Evolutionary conservation across 2,329 filamentous ascomycete genomes (phyloP), one percentile per base, ranked within the genome.

Genomic region (Diaporthe sp.): DNA sequence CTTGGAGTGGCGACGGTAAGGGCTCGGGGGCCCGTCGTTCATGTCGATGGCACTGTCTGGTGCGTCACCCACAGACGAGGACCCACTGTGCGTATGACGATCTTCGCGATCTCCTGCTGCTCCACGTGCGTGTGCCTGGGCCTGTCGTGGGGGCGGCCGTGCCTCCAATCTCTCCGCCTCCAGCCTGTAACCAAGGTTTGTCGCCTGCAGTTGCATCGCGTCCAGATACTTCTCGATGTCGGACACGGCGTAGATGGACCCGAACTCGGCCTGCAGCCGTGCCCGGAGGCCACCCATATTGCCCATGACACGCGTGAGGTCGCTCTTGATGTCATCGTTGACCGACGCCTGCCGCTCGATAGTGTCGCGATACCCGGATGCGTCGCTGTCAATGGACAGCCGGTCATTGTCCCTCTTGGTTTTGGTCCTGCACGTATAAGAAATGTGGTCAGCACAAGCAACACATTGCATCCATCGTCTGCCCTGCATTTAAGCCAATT

Each of bases 221-320:
- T 94, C 93, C 76, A 93, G 88, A 77, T 94, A 92, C 31, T 90
- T 92, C 75, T 92, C 92, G n/a, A 92, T 90, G 4, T 89, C 91
- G 2, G 92, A 91, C 76, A 94, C 91, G 73, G 93, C 92, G n/a
- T 92, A 89, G 83, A 91, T 92, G 77, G 89, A 90, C 80, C 91
- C 92, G 81, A 94, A 81, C 46, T 84, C 83, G n/a, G 78, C 75
- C n/a, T 83, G 80, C 8, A 85, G 68, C 28, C 80, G 79, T 25
- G 79, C 77, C 13, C 82, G 80, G 9, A 85, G 76, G 28, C 82
- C 79, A 68, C 80, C 79, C 78, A 86, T 84, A 62, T 84, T 81
- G 22, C 82, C 81, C 10, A 84, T 78, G 8, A 86, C 79, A 17
- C 79, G 80, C 2, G 81, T 80, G 25, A 84, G 78, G 51, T 86